A percentile compares a stretch with the other conserved stretches of the same genome.
Evolutionary conservation across 1,284 basidiomycete genomes (phyloP).

Genomic region (Lignosus rhinocerotis): DNA sequence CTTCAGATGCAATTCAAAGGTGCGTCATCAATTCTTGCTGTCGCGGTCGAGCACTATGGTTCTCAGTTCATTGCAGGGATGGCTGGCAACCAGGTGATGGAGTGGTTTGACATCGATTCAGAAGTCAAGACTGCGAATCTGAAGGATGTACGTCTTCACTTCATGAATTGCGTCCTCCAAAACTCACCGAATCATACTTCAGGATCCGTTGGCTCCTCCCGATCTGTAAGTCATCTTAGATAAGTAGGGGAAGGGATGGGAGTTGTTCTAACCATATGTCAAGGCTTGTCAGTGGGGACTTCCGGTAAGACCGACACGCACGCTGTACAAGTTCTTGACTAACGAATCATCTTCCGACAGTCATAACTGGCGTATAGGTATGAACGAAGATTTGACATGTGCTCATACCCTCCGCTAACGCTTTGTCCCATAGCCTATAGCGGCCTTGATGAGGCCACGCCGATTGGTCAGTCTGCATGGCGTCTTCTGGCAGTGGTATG

Average conservation of each 20-base stretch:
- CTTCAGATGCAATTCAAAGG: constrained; percentile 58
- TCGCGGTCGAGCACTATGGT: neutral
- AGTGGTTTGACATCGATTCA: constrained; percentile 62
- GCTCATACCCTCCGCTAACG: too few relatives aligned
- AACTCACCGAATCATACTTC: neutral
- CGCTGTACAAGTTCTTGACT: neutral
- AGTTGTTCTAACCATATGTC: neutral
- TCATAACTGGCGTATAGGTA: constrained; percentile 58
- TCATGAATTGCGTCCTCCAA: neutral
- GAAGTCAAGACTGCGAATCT: constrained; percentile 65
- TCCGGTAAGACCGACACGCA: constrained; percentile 38
- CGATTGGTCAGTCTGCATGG: constrained; percentile 26
- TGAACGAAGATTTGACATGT: neutral
- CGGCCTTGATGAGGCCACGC: constrained; percentile 27
- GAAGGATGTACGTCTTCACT: constrained; percentile 46
- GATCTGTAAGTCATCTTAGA: constrained; percentile 45
- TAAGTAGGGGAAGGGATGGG: neutral
- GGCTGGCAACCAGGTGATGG: constrained; percentile 66
- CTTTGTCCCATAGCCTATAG: constrained; percentile 26
- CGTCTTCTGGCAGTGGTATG: neutral
- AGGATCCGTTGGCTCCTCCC: constrained; percentile 64
- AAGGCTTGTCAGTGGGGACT: constrained; percentile 52
- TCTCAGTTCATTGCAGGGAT: constrained; percentile 40
- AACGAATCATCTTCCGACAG: neutral
- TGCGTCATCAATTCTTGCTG: constrained; percentile 16